These are phyloP conservation scores for Berberis thunbergii DNA, from an alignment of 164 flowering plant genomes.

Conservation along the genomic window DNA sequence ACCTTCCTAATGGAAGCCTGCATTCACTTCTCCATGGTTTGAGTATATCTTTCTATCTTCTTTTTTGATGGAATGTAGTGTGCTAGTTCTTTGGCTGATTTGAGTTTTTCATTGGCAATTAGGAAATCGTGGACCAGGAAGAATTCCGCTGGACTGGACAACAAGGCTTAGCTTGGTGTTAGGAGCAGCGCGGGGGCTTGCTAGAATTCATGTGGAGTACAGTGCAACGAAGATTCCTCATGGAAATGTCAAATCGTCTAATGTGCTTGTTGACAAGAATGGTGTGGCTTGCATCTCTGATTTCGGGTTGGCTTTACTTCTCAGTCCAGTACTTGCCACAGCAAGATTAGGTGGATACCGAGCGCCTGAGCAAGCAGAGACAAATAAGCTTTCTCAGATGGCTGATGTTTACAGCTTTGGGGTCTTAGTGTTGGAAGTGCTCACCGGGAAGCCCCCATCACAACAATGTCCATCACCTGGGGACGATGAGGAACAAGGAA, in stretches of 20 bases:
- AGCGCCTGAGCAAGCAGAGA: constrained; percentile 82
- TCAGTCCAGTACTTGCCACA: constrained; percentile 69
- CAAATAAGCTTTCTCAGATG: constrained; percentile 60
- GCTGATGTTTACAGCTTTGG: constrained; percentile 92
- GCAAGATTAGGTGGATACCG: constrained; percentile 83
- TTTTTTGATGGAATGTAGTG: neutral
- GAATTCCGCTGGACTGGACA: constrained; percentile 95
- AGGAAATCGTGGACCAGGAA: constrained; percentile 87
- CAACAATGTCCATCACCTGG: constrained; percentile 9
- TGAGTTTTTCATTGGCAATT: neutral
- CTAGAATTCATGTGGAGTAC: constrained; percentile 66
- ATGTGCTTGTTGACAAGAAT: constrained; percentile 76
- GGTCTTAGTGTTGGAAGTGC: constrained; percentile 68
- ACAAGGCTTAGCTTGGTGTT: constrained; percentile 76
- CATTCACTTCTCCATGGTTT: constrained; percentile 83
- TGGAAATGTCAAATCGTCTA: constrained; percentile 86
- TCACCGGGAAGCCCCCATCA: constrained; percentile 76
- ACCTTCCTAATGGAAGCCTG: constrained; percentile 89
- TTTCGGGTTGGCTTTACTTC: constrained; percentile 72
- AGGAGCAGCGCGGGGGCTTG: constrained; percentile 88
- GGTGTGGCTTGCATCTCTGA: constrained; percentile 86
- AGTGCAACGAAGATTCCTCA: constrained; percentile 58
- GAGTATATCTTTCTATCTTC: neutral
- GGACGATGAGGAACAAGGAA: constrained; percentile 31
- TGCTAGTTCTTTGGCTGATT: neutral